Conservation (phyloP, 306 rosid species). For the Gleditsia sinensis region DNA sequence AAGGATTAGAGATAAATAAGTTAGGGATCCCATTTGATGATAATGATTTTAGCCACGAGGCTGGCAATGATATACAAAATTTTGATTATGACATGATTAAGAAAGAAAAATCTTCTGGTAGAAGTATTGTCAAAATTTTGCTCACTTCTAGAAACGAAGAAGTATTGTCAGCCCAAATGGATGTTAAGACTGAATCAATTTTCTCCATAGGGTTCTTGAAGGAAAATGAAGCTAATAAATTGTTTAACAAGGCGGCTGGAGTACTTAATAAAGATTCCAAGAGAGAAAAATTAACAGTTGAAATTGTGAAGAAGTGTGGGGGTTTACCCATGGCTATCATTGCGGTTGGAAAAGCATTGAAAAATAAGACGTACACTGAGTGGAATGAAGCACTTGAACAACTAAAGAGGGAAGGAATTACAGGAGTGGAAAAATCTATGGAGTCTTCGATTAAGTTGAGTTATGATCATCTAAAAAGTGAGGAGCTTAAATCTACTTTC, state of each 20-base stretch:
- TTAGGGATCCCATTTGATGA: conserved; percentile 17
- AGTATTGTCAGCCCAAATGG: conserved; percentile 20
- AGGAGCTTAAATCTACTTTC: too few relatives aligned
- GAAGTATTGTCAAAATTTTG: conserved; percentile 32
- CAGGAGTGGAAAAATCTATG: neutral
- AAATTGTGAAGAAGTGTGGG: neutral
- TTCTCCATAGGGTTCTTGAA: neutral
- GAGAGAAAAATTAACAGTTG: neutral
- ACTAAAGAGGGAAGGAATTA: neutral
- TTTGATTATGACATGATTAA: neutral
- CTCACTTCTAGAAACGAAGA: conserved; percentile 20
- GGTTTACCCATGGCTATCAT: neutral
- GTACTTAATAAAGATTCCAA: neutral
- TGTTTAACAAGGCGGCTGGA: neutral
- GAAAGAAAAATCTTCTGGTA: neutral
- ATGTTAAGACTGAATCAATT: neutral
- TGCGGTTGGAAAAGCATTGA: neutral
- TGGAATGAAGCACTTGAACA: neutral
- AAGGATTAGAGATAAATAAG: conserved; percentile 1
- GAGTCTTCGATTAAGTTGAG: neutral
- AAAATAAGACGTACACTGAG: neutral
- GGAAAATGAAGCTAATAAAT: neutral
- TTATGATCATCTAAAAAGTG: too few relatives aligned
- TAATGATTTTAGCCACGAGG: neutral
- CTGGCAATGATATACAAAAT: neutral